Percentiles rank a stretch among this genome's conserved stretches.
Conservation (phyloP, 2,329 filamentous ascomycete genomes). For the Pyrenochaeta sp. region DNA sequence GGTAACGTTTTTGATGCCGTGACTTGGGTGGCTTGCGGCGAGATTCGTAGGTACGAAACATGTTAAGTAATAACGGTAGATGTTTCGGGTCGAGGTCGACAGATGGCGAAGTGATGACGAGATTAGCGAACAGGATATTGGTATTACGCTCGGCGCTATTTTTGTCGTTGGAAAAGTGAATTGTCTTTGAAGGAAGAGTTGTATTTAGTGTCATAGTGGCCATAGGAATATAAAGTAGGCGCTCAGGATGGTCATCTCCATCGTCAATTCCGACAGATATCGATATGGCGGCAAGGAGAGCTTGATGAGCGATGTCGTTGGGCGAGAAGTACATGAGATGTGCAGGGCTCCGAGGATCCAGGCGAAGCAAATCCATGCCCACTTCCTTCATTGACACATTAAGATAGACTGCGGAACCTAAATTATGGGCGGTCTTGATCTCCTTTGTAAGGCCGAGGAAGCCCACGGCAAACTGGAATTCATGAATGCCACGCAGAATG, state of each 20-base stretch:
- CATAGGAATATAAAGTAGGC: slow-evolving; percentile 94
- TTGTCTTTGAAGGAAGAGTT: slow-evolving; percentile 91
- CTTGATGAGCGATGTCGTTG: slow-evolving; percentile 93
- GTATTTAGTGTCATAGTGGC: slow-evolving; percentile 94
- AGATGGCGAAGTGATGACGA: slow-evolving; percentile 94
- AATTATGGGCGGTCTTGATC: slow-evolving; percentile 71
- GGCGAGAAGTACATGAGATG: slow-evolving; percentile 98
- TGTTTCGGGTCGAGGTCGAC: slow-evolving; percentile 92
- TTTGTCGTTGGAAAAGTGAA: slow-evolving; percentile 74
- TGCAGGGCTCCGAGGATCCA: slow-evolving; percentile 90
- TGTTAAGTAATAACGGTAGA: slow-evolving; percentile 80
- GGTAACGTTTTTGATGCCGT: slow-evolving; percentile 57
- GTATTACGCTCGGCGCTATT: slow-evolving; percentile 87
- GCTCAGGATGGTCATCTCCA: slow-evolving; percentile 82
- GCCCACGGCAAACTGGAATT: slow-evolving; percentile 94
- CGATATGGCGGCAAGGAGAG: slow-evolving; percentile 87
- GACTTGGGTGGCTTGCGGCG: slow-evolving; percentile 31
- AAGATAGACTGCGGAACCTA: slow-evolving; percentile 75
- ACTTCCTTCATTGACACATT: slow-evolving; percentile 97
- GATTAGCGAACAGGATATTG: slow-evolving; percentile 95
- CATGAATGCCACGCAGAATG: slow-evolving; percentile 88
- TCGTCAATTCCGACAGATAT: slow-evolving; percentile 92
- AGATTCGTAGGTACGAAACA: slow-evolving; percentile 64
- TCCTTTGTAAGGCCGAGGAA: slow-evolving; percentile 87
- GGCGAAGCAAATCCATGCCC: slow-evolving; percentile 86